A percentile compares a stretch with the other conserved stretches of the same genome.
These are phyloP conservation scores for Erucastrum elatum DNA, from an alignment of 345 rosid species.

Conservation along the genomic window DNA sequence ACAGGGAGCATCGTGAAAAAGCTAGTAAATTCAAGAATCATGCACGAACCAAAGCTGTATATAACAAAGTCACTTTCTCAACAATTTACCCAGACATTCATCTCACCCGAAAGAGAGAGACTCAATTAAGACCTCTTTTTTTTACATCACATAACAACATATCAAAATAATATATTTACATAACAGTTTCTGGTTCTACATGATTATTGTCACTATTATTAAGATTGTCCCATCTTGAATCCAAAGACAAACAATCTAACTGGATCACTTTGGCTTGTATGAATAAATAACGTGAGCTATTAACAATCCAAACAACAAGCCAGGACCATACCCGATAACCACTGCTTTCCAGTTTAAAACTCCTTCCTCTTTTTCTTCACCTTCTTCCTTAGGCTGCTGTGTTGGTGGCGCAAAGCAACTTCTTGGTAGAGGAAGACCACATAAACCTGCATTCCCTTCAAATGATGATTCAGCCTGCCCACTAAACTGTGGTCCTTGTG, in stretches of 20 bases:
- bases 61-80: background rate
- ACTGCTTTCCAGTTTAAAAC: background rate
- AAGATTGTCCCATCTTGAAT: background rate
- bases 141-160: no score
- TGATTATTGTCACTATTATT: background rate
- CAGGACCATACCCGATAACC: constrained; percentile 5
- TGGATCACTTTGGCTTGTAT: background rate
- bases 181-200: background rate
- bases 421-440: constrained; percentile 28
- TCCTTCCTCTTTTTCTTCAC: constrained; percentile 2
- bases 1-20: no score
- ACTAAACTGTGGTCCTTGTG: constrained; percentile 12
- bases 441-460: constrained; percentile 11
- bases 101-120: no score
- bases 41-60: background rate
- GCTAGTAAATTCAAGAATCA: background rate
- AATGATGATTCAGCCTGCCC: constrained; percentile 8
- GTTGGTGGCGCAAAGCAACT: background rate
- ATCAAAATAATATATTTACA: background rate
- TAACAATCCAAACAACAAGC: background rate
- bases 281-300: background rate
- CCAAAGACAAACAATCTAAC: background rate
- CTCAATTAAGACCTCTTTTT: background rate
- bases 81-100: background rate
- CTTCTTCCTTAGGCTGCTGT: constrained; percentile 1